Evolutionary conservation across 2,329 filamentous ascomycete genomes (phyloP).

Genomic region (Penicillium vulpinum): DNA sequence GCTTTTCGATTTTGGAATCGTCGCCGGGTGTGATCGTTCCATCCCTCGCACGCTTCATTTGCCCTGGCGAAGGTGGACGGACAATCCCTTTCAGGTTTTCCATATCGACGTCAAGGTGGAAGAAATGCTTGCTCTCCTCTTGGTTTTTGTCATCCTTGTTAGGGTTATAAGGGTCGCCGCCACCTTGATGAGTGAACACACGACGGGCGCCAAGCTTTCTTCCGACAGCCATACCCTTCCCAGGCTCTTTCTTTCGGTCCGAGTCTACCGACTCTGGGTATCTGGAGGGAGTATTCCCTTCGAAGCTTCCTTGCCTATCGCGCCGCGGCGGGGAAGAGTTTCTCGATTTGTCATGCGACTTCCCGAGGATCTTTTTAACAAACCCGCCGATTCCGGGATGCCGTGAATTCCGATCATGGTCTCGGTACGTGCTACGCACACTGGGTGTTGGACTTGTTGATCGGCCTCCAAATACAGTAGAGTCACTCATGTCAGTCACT

Average conservation of each 20-base stretch:
- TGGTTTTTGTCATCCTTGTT: constrained; percentile 34
- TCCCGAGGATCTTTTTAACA: constrained; percentile 14
- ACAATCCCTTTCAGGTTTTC: constrained; percentile 91
- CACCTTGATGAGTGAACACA: constrained; percentile 29
- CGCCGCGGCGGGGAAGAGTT: constrained; percentile 35
- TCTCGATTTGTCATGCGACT: constrained; percentile 30
- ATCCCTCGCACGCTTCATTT: constrained; percentile 42
- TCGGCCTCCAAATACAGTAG: constrained; percentile 56
- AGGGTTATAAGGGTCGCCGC: constrained; percentile 26
- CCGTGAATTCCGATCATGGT: constrained; percentile 42
- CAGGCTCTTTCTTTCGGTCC: constrained; percentile 40
- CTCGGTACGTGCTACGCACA: constrained; percentile 61
- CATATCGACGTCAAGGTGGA: constrained; percentile 82
- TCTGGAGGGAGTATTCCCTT: constrained; percentile 27
- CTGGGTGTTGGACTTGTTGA: constrained; percentile 82
- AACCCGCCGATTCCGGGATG: constrained; percentile 6
- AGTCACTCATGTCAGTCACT: constrained; percentile 53
- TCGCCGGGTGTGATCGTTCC: constrained; percentile 34
- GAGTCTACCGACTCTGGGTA: constrained; percentile 33
- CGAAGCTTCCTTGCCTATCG: constrained; percentile 39
- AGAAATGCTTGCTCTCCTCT: constrained; percentile 60
- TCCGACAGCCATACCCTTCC: constrained; percentile 35
- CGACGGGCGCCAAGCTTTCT: constrained; percentile 39
- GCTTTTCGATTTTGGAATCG: constrained; percentile 15
- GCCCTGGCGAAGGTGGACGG: constrained; percentile 69